These are phyloP conservation scores for Trametes coccinea DNA, from an alignment of 768 basidiomycete genomes.

Conservation along the genomic window DNA sequence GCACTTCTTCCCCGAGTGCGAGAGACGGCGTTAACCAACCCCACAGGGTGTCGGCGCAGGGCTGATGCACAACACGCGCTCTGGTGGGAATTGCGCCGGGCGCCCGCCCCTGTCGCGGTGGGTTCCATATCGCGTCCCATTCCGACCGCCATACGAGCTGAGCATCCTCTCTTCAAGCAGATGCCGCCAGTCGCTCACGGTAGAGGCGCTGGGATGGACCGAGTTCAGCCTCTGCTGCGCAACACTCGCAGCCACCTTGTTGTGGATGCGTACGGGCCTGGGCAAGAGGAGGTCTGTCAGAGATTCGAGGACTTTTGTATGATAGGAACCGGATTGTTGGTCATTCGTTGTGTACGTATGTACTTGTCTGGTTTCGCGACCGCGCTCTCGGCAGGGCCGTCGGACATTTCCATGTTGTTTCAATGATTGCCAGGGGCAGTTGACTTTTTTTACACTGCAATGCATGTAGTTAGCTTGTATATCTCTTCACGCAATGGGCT, in stretches of 20 bases:
- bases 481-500: too few species aligned
- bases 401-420: too few species aligned
- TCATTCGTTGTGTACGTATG: too few species aligned
- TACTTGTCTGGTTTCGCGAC: too few species aligned
- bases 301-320: slow-evolving; percentile 46
- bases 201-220: slow-evolving; percentile 76
- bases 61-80: slow-evolving; percentile 63
- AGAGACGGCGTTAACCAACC: background rate
- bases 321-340: background rate
- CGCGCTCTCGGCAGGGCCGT: too few species aligned
- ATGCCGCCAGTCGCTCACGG: slow-evolving; percentile 72
- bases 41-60: slow-evolving; percentile 66
- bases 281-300: slow-evolving; percentile 40
- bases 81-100: slow-evolving; percentile 59
- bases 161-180: slow-evolving; percentile 32
- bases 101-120: slow-evolving; percentile 54
- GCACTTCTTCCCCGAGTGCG: slow-evolving; percentile 2
- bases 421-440: too few species aligned
- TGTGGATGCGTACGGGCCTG: slow-evolving; percentile 46
- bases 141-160: slow-evolving; percentile 10
- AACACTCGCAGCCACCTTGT: slow-evolving; percentile 55
- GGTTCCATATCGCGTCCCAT: slow-evolving; percentile 24
- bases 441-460: too few species aligned
- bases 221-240: slow-evolving; percentile 64
- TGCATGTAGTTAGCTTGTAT: too few species aligned